Evolutionary conservation across 176 grass and related monocot genomes (phyloP), one percentile per base, ranked within the genome.

Genomic region (Cenchrus fungigraminus): DNA sequence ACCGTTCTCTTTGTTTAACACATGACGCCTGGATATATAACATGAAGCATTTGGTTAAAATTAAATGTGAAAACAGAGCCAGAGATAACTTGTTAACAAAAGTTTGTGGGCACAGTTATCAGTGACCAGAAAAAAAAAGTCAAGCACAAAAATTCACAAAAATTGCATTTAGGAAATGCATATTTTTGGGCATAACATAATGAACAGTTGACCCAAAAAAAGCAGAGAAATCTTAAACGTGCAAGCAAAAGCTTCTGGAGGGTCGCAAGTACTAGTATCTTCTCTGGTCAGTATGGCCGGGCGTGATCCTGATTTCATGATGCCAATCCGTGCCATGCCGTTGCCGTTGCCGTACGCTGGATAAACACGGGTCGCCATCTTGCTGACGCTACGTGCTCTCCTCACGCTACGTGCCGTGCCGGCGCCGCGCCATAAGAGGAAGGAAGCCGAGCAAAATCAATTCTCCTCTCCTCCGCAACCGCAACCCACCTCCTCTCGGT

Each of bases 221-320:
- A 16, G 0, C 4, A 64, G n/a, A 34, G 12, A 31, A 13, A 29
- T 65, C 12, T 65, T 17, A 51, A 73, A 74, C 71, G 71, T 54
- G 50, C 71, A 74, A 74, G 71, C 71, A 74, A 74, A 54, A 52
- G 47, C 46, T 50, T 73, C 70, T 51, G 6, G 70, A 73, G n/a
- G 12, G 45, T 65, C 4, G 63, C 12, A 5, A 5, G 10, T 11
- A 50, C 5, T 46, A 45, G 43, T 25, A 11, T 64, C 4, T 14
- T 12, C 13, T 55, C 1, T 71, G 9, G 22, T 4, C 12, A 3
- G 15, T 13, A 17, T 73, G 10, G 43, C 0, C 9, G 0, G 6
- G 22, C 19, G 51, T 75, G 51, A 74, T 73, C 47, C 68, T 25
- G 8, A n/a, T 20, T 16, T 55, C 53, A 4, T 57, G 8, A 61